Conservation (phyloP, 441 rosid species). For the Bruguiera hainesii region DNA sequence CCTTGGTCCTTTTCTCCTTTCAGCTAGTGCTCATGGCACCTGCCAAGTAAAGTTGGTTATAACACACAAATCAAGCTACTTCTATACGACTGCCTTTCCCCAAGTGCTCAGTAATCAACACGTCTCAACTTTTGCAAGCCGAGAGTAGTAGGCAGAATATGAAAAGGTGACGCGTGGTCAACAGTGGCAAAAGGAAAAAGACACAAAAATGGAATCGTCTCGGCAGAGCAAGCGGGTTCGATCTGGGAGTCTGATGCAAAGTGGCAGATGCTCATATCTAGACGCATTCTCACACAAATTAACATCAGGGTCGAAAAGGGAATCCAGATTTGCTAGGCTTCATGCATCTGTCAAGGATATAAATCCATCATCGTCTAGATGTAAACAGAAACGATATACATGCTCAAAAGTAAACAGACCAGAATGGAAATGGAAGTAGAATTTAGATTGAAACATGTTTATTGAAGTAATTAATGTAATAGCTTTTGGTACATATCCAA, state of each 20-base stretch:
- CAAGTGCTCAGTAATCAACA: constrained; percentile 31
- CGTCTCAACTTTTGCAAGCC: constrained; percentile 18
- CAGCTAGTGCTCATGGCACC: constrained; percentile 32
- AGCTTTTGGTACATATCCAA: background rate
- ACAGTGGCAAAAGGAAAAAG: background rate
- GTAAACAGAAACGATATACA: too few species aligned
- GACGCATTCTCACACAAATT: too few species aligned
- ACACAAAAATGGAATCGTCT: background rate
- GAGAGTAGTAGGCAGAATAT: constrained; percentile 17
- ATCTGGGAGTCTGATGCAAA: background rate
- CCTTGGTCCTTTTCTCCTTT: constrained; percentile 2
- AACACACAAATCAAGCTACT: background rate
- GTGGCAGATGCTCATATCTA: too few species aligned
- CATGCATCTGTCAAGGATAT: too few species aligned
- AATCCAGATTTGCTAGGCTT: too few species aligned
- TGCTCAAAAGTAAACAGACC: too few species aligned
- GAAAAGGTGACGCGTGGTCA: constrained; percentile 12
- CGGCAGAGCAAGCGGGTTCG: background rate
- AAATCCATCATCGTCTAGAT: too few species aligned
- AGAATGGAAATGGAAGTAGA: too few species aligned
- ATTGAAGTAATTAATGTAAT: background rate
- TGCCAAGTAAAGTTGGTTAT: constrained; percentile 10
- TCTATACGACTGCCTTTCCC: constrained; percentile 14
- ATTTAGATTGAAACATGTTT: background rate
- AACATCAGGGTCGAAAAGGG: too few species aligned